Conservation (phyloP, 1,284 basidiomycete species). For the Cutaneotrichosporon curvatum region DNA sequence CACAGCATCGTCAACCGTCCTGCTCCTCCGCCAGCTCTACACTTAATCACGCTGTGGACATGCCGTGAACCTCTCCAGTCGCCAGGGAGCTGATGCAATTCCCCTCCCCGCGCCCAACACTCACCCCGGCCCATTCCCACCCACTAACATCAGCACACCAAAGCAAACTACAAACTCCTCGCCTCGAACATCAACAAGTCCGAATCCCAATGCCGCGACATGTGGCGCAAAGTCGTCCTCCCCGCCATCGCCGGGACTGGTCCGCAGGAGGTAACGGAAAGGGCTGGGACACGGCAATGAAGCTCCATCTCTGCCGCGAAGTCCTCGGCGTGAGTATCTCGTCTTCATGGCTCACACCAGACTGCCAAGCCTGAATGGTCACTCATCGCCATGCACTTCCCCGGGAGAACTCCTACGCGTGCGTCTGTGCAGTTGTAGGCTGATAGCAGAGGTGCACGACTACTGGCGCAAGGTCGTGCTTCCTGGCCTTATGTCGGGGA, state of each 20-base stretch:
- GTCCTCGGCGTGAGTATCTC: constrained; percentile 16
- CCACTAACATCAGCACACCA: constrained; percentile 6
- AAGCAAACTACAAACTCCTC: constrained; percentile 3
- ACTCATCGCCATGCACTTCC: constrained; percentile 10
- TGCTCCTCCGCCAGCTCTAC: neutral
- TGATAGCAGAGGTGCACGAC: constrained; percentile 29
- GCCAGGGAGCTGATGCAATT: neutral
- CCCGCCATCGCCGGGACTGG: constrained; percentile 25
- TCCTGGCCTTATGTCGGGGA: constrained; percentile 25
- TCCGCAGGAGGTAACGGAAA: neutral
- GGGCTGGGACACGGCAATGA: constrained; percentile 17
- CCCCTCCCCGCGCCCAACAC: too few species aligned
- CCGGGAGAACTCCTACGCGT: constrained; percentile 21
- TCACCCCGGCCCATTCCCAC: neutral
- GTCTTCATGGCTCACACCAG: constrained; percentile 11
- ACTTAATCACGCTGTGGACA: neutral
- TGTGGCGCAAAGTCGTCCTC: constrained; percentile 30
- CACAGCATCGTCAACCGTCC: neutral
- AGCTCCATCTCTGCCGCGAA: constrained; percentile 13
- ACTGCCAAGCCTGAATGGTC: constrained; percentile 21
- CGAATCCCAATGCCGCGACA: constrained; percentile 24
- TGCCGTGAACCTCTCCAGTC: neutral
- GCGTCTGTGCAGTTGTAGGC: constrained; percentile 6
- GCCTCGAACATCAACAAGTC: constrained; percentile 12
- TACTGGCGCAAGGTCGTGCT: constrained; percentile 32